Percentiles rank a stretch among this genome's conserved stretches.
Conservation (phyloP, 768 basidiomycete genomes). For the Mycena belliarum region DNA sequence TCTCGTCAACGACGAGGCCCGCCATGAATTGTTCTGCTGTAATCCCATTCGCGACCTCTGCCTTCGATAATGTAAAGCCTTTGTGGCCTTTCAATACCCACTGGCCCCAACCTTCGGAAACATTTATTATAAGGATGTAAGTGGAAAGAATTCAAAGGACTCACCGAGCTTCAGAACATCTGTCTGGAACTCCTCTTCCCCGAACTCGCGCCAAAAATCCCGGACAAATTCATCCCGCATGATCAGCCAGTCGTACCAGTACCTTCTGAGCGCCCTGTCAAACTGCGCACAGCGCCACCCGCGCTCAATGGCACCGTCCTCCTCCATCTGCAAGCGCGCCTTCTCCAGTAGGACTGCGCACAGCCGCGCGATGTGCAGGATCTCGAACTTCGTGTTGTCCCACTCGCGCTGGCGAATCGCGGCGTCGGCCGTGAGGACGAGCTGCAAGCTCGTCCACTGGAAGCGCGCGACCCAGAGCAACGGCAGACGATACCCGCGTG, state of each 20-base stretch:
- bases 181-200: no score
- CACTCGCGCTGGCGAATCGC: no score
- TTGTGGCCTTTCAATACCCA: not conserved
- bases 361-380: conserved; percentile 43
- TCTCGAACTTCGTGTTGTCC: conserved; percentile 41
- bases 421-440: not conserved
- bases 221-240: no score
- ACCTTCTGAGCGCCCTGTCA: no score
- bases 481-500: conserved; percentile 8
- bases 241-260: no score
- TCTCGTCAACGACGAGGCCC: not conserved
- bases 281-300: conserved; percentile 43
- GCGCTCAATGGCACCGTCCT: conserved; percentile 29
- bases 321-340: conserved; percentile 27
- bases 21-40: no score
- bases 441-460: not conserved
- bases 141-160: not conserved
- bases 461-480: conserved; percentile 9
- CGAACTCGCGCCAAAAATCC: no score
- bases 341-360: conserved; percentile 34
- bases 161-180: conserved; percentile 41
- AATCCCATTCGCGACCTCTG: not conserved
- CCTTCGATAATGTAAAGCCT: not conserved
- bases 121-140: no score
- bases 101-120: not conserved